Conservation (phyloP, 73 alveolate species). For the Breviolum minutum region DNA sequence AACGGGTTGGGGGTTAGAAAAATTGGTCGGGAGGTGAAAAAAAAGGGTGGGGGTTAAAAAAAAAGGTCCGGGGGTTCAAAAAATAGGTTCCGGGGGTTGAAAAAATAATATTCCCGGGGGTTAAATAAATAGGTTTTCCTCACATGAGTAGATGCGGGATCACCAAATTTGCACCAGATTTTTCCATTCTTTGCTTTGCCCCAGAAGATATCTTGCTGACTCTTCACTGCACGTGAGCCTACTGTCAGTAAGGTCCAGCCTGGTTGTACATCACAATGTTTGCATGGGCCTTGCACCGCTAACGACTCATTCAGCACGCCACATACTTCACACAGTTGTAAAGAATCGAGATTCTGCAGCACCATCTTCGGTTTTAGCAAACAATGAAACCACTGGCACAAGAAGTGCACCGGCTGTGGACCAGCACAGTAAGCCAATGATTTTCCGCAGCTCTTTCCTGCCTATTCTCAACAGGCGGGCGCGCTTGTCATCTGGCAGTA, state of each 20-base stretch:
- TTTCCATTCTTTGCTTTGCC: background rate
- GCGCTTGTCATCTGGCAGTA: background rate
- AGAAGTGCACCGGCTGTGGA: background rate
- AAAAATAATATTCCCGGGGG: too few relatives aligned
- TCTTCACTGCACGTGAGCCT: background rate
- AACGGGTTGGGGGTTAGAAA: too few relatives aligned
- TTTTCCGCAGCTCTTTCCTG: background rate
- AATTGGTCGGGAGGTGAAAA: too few relatives aligned
- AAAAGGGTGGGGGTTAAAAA: too few relatives aligned
- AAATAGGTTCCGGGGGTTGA: too few relatives aligned
- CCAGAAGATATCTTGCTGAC: background rate
- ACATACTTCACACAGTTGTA: background rate
- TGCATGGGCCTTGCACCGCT: background rate
- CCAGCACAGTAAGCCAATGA: constrained; percentile 29
- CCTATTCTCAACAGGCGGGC: background rate
- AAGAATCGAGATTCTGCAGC: background rate
- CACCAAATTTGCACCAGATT: constrained; percentile 33
- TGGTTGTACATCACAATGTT: background rate
- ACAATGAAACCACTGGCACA: background rate
- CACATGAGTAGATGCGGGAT: constrained; percentile 6
- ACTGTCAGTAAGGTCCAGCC: constrained; percentile 36
- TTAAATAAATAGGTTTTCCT: too few relatives aligned
- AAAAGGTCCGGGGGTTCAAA: too few relatives aligned
- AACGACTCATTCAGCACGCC: background rate
- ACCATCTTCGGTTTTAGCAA: background rate